Conservation (phyloP, 2,329 filamentous ascomycete species). For the Paecilomyces variotii region DNA sequence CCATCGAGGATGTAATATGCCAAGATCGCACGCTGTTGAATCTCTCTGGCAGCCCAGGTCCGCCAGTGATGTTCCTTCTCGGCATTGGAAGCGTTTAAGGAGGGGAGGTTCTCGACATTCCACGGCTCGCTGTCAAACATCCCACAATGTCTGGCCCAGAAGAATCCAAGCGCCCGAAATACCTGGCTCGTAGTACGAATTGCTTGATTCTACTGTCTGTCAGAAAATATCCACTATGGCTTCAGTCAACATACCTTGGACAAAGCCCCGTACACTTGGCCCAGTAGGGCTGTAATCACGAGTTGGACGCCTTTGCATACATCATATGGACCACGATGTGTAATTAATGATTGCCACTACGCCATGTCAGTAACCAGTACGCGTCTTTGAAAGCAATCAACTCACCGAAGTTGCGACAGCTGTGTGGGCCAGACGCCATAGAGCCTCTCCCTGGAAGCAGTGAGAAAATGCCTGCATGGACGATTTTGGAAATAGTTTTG, state of each 20-base stretch:
- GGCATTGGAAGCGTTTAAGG: slow-evolving; percentile 18
- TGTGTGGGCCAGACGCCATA: slow-evolving; percentile 39
- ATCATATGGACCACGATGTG: slow-evolving; percentile 36
- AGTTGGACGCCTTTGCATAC: slow-evolving; percentile 38
- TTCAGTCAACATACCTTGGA: slow-evolving; percentile 22
- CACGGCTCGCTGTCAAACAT: slow-evolving; percentile 34
- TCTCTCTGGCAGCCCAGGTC: slow-evolving; percentile 36
- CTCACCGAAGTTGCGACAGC: slow-evolving; percentile 36
- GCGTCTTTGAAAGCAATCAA: not conserved
- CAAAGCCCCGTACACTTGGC: slow-evolving; percentile 37
- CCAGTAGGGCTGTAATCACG: slow-evolving; percentile 35
- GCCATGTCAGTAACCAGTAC: not conserved
- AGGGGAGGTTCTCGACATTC: slow-evolving; percentile 25
- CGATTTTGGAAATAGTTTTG: not conserved
- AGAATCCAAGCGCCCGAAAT: slow-evolving; percentile 38
- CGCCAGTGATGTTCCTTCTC: slow-evolving; percentile 37
- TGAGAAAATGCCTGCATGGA: not conserved
- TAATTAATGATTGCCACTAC: slow-evolving; percentile 38
- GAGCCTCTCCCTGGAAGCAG: slow-evolving; percentile 28
- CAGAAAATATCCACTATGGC: not conserved
- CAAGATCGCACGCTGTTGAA: slow-evolving; percentile 37
- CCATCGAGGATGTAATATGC: slow-evolving; percentile 41
- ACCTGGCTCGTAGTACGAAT: slow-evolving; percentile 39
- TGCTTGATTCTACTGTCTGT: slow-evolving; percentile 24
- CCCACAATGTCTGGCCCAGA: slow-evolving; percentile 39